These are phyloP conservation scores for Ascoidea tarda DNA, from an alignment of 805 yeast species.

Conservation along the genomic window DNA sequence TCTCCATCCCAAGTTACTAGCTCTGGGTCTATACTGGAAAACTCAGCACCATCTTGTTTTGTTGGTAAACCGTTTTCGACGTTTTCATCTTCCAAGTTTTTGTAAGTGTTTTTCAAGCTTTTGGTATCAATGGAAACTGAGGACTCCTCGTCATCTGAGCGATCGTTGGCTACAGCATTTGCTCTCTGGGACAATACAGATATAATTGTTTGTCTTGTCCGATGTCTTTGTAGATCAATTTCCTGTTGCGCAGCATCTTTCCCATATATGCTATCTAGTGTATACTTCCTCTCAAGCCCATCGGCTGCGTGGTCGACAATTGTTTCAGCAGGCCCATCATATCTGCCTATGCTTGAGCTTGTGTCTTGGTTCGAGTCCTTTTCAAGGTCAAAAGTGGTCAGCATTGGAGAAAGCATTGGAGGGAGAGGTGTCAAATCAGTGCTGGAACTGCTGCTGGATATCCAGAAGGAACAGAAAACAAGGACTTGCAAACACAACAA, in stretches of 20 bases:
- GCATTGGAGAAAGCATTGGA: not conserved
- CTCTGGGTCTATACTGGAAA: constrained; percentile 42
- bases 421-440: not conserved
- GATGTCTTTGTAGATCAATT: constrained; percentile 23
- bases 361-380: too few relatives aligned
- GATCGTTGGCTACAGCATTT: not conserved
- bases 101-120: not conserved
- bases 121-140: not conserved
- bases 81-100: not conserved
- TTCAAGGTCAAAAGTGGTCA: not conserved
- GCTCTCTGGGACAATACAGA: constrained; percentile 14
- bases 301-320: not conserved
- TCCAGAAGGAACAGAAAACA: too few relatives aligned
- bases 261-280: constrained; percentile 20
- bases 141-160: not conserved
- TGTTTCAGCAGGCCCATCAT: not conserved
- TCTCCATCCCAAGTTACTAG: constrained; percentile 52
- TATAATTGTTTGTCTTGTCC: constrained; percentile 27
- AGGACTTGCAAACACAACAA: too few relatives aligned
- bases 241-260: constrained; percentile 18
- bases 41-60: constrained; percentile 34
- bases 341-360: too few relatives aligned
- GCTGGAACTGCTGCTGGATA: not conserved
- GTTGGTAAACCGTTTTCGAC: constrained; percentile 15
- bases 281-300: not conserved